These are phyloP conservation scores for Bruguiera parviflora DNA, from an alignment of 345 rosid genomes.

Conservation along the genomic window DNA sequence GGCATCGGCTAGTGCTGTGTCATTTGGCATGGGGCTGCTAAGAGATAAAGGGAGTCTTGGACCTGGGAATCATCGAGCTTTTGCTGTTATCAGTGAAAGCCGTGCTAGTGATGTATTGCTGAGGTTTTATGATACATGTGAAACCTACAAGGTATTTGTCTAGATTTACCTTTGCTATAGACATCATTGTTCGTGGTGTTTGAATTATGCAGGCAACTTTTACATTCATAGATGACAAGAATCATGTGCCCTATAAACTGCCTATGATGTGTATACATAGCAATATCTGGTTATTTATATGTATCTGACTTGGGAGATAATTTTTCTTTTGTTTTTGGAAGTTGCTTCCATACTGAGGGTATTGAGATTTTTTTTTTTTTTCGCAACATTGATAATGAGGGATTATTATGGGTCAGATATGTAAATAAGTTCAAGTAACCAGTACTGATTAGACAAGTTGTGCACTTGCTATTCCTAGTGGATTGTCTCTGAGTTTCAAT, in stretches of 20 bases:
- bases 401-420: not conserved
- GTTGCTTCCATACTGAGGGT: not conserved
- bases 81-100: conserved; percentile 84
- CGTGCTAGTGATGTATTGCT: conserved; percentile 84
- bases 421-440: no score
- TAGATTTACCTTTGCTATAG: conserved; percentile 3
- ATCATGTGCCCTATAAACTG: no score
- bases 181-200: not conserved
- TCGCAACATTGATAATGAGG: no score
- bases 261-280: no score
- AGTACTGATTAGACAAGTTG: not conserved
- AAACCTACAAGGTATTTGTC: conserved; percentile 73
- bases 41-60: conserved; percentile 77
- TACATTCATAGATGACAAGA: no score
- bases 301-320: not conserved
- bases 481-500: not conserved
- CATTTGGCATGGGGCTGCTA: conserved; percentile 96
- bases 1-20: conserved; percentile 96
- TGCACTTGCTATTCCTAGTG: not conserved
- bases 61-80: conserved; percentile 72
- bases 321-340: not conserved
- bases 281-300: no score
- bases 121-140: conserved; percentile 78
- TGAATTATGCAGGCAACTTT: not conserved
- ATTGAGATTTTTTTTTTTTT: not conserved